phyloP scores from a whole-genome alignment of 306 rosid genomes.

The Quercus aquifolioides region DNA sequence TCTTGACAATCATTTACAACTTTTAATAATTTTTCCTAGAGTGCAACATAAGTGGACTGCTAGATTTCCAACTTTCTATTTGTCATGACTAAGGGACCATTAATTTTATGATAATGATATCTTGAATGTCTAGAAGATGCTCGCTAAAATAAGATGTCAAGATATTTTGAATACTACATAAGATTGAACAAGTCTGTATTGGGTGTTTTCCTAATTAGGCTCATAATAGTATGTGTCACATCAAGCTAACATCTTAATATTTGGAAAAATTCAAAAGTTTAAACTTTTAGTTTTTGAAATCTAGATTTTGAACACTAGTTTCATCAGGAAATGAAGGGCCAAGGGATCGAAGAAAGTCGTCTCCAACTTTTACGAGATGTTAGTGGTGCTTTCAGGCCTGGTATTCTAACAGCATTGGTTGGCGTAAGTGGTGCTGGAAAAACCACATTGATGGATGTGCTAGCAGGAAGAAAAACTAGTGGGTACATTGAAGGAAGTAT shows the following conservation, averaged over 20 bases:
- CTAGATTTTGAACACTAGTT: not conserved
- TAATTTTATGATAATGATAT: not conserved
- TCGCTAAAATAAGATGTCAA: not conserved
- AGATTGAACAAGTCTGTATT: not conserved
- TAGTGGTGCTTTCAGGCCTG: slow-evolving; percentile 52
- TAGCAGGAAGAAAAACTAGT: slow-evolving; percentile 54
- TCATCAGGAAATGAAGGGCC: slow-evolving; percentile 42
- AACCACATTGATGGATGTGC: slow-evolving; percentile 60
- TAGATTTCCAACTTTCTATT: not conserved
- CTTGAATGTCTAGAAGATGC: not conserved
- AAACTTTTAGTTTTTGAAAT: not conserved
- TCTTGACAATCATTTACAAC: too few species aligned
- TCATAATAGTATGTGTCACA: not conserved
- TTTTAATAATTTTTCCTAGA: not conserved
- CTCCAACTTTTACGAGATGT: slow-evolving; percentile 44
- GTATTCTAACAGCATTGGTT: slow-evolving; percentile 50
- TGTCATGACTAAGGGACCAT: not conserved
- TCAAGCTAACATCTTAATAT: not conserved
- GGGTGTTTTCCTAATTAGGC: not conserved
- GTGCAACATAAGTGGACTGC: not conserved
- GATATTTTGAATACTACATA: not conserved
- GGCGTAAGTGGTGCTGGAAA: slow-evolving; percentile 65
- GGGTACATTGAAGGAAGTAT: slow-evolving; percentile 55
- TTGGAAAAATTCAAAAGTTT: not conserved
- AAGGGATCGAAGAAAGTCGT: slow-evolving; percentile 34